A percentile compares a stretch with the other conserved stretches of the same genome.
phyloP scores from a whole-genome alignment of 164 flowering plant species.

The Platanus orientalis region DNA sequence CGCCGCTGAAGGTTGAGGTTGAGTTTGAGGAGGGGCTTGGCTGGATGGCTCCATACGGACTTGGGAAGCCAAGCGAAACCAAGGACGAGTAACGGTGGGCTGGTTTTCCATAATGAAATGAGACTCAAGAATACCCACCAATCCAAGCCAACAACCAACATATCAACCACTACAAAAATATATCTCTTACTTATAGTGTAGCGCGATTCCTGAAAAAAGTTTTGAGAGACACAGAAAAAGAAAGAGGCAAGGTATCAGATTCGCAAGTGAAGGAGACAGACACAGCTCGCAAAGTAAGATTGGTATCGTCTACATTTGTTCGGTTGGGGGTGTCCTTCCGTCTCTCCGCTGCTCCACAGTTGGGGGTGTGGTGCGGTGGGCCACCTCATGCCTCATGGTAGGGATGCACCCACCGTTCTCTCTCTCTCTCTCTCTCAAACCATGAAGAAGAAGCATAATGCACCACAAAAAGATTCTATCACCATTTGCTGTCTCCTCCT shows the following conservation, averaged over 20 bases:
- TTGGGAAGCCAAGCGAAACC: constrained; percentile 33
- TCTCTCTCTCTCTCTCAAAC: background rate
- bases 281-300: constrained; percentile 9
- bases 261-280: constrained; percentile 5
- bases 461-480: background rate
- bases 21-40: constrained; percentile 17
- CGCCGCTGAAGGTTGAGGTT: constrained; percentile 9
- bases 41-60: constrained; percentile 2
- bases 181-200: constrained; percentile 23
- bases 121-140: background rate
- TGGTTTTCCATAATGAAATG: constrained; percentile 23
- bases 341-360: background rate
- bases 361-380: no score
- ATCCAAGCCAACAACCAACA: background rate
- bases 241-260: constrained; percentile 28
- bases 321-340: background rate
- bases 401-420: background rate
- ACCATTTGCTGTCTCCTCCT: no score
- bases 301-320: constrained; percentile 5
- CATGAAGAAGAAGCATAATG: background rate
- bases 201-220: background rate
- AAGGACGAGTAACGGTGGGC: constrained; percentile 32
- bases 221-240: background rate
- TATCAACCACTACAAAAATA: background rate
- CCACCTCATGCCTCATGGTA: no score